These are phyloP conservation scores for Tricholoma flavovirens DNA, from an alignment of 768 basidiomycete genomes.

Conservation along the genomic window DNA sequence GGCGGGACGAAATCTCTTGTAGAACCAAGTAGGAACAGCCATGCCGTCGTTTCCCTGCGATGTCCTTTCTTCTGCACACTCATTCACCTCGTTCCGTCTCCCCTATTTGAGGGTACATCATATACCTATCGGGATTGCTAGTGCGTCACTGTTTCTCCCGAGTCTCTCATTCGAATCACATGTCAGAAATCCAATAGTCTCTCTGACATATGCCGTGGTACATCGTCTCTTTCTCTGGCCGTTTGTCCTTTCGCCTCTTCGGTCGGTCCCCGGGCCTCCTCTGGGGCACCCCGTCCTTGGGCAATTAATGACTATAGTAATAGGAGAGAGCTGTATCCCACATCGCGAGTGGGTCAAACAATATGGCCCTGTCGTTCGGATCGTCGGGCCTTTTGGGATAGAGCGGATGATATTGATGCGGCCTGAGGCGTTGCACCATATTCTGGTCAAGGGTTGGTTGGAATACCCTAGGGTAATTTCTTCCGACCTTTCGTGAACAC, in stretches of 20 bases:
- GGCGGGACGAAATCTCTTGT: no score
- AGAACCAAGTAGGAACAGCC: background rate
- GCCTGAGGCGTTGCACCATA: constrained; percentile 40
- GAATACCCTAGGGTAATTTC: constrained; percentile 22
- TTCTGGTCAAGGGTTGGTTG: constrained; percentile 39
- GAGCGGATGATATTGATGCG: constrained; percentile 40
- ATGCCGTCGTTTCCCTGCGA: background rate
- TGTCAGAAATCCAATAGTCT: constrained; percentile 2
- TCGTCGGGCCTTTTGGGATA: constrained; percentile 39
- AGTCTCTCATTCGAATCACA: background rate
- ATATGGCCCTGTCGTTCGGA: constrained; percentile 38
- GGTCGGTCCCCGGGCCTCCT: constrained; percentile 23
- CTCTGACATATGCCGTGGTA: constrained; percentile 10
- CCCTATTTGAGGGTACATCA: background rate
- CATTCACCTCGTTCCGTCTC: background rate
- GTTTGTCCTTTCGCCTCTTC: constrained; percentile 24
- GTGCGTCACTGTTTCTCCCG: background rate
- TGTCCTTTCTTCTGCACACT: background rate
- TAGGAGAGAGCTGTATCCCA: constrained; percentile 34
- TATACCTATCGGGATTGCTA: background rate
- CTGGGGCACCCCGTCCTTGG: constrained; percentile 19
- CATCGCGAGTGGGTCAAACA: constrained; percentile 43
- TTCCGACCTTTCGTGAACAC: background rate
- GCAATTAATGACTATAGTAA: constrained; percentile 7
- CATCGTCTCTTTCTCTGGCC: constrained; percentile 28